A percentile compares a stretch with the other conserved stretches of the same genome.
Evolutionary conservation across 2,329 filamentous ascomycete species (phyloP).

Genomic region (Cercospora canescens): DNA sequence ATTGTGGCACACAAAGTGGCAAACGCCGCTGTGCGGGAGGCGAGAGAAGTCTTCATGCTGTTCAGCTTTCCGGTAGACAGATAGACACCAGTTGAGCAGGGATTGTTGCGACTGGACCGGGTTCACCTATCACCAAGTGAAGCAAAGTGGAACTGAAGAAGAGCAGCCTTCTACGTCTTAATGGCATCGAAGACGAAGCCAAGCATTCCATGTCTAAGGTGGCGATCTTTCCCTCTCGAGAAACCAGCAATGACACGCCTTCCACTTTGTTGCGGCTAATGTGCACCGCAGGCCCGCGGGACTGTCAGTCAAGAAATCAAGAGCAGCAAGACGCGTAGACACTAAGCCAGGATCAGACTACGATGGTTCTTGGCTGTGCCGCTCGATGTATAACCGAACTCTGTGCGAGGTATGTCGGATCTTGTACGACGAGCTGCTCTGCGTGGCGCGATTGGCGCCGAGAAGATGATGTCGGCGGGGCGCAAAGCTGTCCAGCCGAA

Average conservation of each 20-base stretch:
- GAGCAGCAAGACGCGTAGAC: not conserved
- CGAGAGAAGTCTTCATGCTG: not conserved
- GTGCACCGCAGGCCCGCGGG: not conserved
- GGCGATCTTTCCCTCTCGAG: not conserved
- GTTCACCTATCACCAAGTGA: not conserved
- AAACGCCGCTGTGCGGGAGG: not conserved
- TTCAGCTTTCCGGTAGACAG: not conserved
- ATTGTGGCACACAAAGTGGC: not conserved
- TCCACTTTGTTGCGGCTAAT: not conserved
- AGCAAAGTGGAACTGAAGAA: not conserved
- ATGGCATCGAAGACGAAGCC: not conserved
- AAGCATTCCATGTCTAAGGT: not conserved
- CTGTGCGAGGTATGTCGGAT: not conserved
- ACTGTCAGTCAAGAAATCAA: not conserved
- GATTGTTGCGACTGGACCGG: not conserved
- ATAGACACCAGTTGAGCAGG: not conserved
- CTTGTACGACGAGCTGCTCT: not conserved
- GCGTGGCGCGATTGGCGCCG: constrained; percentile 5
- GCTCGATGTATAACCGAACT: not conserved
- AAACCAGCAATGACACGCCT: not conserved
- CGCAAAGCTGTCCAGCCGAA: not conserved
- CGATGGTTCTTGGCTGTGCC: not conserved
- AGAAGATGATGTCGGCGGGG: constrained; percentile 3
- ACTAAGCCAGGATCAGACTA: not conserved
- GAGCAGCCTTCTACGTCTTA: not conserved